Base-by-base conservation (phyloP, 2,329 filamentous ascomycete species). In the Orbilia brochopaga region DNA sequence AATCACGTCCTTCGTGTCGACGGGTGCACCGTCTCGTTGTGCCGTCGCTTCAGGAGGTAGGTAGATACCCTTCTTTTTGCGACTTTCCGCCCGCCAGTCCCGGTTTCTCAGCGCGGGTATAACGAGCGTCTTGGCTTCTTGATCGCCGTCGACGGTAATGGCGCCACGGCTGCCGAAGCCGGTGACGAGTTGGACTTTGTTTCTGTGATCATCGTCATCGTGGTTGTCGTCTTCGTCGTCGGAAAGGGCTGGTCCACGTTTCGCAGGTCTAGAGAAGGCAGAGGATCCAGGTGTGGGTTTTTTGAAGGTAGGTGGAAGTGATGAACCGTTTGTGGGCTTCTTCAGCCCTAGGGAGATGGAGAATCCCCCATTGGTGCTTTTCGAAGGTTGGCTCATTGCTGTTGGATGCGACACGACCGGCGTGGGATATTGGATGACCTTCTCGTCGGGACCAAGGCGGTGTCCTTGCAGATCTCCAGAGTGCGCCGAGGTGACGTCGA, bases 51-150 rank as follows among this genome's bases (percentile, higher is more conserved):
- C 76, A 5, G 74, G 73, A 2, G 75, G 75, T 7, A 76, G 46
- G 40, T 75, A 76, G 15, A 67, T 73, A 46, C 77, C 76, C 50
- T 66, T 77, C 73, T 80, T 79, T 72, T 82, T 83, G 73, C 81
- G 81, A 73, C 81, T 79, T 65, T 87, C 85, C 66, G 83, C 81
- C 75, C 83, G 82, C 87, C 86, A 88, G 79, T 89, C 85, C 59
- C 83, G 82, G 78, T 89, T 90, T 74, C 81, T 79, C 75, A 84
- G 81, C 42, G 80, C 80, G 30, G 82, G 80, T 74, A 91, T 90
- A 17, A 90, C 80, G 50, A 86, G 81, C 6, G 81, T 81, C 24
- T 75, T 82, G 75, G 78, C 69, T 48, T 80, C 78, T 10, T 59
- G 50, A 17, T 73, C 66, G 35, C 65, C 63, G n/a, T 67, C 59